Percentiles rank a stretch among this genome's conserved stretches.
These are phyloP conservation scores for Boletellus emodensis DNA, from an alignment of 768 basidiomycete species.

Conservation along the genomic window DNA sequence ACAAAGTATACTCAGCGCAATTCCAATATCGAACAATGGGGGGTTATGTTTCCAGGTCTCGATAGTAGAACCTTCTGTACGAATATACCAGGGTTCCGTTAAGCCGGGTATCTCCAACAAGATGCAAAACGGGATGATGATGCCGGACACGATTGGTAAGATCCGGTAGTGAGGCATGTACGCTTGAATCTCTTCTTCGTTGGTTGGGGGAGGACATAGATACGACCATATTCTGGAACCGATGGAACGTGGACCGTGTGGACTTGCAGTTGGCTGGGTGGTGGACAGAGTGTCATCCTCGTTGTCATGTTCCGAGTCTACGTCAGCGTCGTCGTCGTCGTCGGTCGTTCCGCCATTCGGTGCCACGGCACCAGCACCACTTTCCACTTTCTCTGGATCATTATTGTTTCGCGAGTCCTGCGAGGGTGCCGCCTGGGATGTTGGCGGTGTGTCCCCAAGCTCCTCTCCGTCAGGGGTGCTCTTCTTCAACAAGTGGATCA, in stretches of 20 bases:
- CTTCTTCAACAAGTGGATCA: slow-evolving; percentile 4
- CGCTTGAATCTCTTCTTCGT: slow-evolving; percentile 26
- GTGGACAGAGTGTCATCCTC: neutral
- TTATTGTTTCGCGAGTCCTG: neutral
- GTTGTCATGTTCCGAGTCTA: slow-evolving; percentile 7
- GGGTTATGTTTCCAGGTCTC: slow-evolving; percentile 54
- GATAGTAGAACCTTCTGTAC: slow-evolving; percentile 37
- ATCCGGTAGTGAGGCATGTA: slow-evolving; percentile 58
- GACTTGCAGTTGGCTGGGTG: neutral
- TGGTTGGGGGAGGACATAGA: slow-evolving; percentile 16
- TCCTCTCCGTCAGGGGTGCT: slow-evolving; percentile 19
- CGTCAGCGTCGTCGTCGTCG: neutral
- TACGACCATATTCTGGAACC: slow-evolving; percentile 5
- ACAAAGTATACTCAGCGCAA: slow-evolving; percentile 64
- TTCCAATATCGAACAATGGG: slow-evolving; percentile 51
- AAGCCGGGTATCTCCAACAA: slow-evolving; percentile 80
- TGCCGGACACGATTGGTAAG: slow-evolving; percentile 62
- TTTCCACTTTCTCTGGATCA: neutral
- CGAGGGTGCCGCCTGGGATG: neutral
- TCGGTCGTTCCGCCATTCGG: neutral
- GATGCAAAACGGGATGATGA: slow-evolving; percentile 71
- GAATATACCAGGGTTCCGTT: slow-evolving; percentile 71
- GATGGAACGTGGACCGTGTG: neutral
- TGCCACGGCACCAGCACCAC: neutral
- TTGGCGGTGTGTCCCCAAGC: neutral